Conservation (phyloP, 441 rosid genomes). For the Gossypium gossypioides region DNA sequence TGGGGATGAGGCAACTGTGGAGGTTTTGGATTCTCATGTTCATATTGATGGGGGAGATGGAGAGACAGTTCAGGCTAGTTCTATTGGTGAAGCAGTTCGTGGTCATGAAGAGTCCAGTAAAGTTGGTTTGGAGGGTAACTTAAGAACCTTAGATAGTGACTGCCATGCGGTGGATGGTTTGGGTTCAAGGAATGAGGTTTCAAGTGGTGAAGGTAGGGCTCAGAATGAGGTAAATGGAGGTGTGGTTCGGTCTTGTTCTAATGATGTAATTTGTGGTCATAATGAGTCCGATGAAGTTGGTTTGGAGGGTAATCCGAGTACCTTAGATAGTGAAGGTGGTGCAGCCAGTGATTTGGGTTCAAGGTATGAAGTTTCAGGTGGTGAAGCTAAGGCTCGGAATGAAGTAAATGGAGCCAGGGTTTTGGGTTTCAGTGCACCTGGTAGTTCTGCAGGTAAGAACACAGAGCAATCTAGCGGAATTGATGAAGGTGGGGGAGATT, state of each 20-base stretch:
- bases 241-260: too few relatives aligned
- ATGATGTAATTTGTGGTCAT: too few relatives aligned
- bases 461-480: not conserved
- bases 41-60: conserved; percentile 17
- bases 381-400: conserved; percentile 1
- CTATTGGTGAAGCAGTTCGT: conserved; percentile 17
- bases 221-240: conserved; percentile 3
- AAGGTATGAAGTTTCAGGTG: not conserved
- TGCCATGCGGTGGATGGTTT: not conserved
- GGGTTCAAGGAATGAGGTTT: not conserved
- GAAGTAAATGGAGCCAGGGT: conserved; percentile 4
- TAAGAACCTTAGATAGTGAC: conserved; percentile 1
- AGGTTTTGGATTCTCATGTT: conserved; percentile 37
- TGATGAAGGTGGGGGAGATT: conserved; percentile 11
- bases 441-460: not conserved
- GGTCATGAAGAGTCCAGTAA: conserved; percentile 8
- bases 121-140: conserved; percentile 13
- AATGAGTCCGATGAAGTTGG: conserved; percentile 2
- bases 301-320: conserved; percentile 11
- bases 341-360: not conserved
- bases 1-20: conserved; percentile 35
- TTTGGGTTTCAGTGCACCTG: not conserved
- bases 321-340: conserved; percentile 5
- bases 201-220: not conserved
- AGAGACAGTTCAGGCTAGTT: conserved; percentile 21